phyloP scores from a whole-genome alignment of 164 flowering plant genomes.

The Echeveria elegans region DNA sequence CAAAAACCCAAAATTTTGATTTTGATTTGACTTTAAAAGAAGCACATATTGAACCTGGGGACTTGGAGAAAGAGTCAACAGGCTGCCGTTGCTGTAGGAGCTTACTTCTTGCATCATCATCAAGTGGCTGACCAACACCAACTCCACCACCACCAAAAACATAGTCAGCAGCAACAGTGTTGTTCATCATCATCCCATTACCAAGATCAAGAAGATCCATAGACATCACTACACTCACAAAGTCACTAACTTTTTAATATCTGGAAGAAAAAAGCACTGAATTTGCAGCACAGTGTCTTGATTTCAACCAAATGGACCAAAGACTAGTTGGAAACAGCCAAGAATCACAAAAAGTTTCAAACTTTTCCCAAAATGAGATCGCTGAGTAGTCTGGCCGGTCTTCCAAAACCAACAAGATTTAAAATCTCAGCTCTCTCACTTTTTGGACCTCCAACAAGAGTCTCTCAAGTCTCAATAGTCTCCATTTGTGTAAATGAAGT shows the following conservation, averaged over 20 bases:
- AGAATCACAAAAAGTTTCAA: not conserved
- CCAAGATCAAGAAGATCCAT: not conserved
- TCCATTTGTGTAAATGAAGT: not conserved
- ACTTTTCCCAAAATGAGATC: conserved; percentile 2
- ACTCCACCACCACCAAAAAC: not conserved
- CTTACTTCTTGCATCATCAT: not conserved
- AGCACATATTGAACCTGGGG: conserved; percentile 5
- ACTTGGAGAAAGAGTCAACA: not conserved
- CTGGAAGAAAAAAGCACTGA: too few relatives aligned
- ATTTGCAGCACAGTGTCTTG: not conserved
- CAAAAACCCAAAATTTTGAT: not conserved
- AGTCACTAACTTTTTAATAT: not conserved
- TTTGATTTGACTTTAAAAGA: not conserved
- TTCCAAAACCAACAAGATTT: conserved; percentile 3
- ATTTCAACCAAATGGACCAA: not conserved
- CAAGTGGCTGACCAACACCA: not conserved
- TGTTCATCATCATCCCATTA: not conserved
- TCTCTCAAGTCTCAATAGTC: not conserved
- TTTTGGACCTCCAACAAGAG: too few relatives aligned
- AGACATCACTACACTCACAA: not conserved
- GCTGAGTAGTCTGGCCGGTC: not conserved
- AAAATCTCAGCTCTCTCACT: not conserved
- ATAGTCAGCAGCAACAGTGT: not conserved
- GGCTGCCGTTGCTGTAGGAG: not conserved
- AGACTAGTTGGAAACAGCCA: not conserved